A percentile compares a stretch with the other conserved stretches of the same genome.
Evolutionary conservation across 2,329 filamentous ascomycete genomes (phyloP).

Genomic region (Sclerotinia glacialis): DNA sequence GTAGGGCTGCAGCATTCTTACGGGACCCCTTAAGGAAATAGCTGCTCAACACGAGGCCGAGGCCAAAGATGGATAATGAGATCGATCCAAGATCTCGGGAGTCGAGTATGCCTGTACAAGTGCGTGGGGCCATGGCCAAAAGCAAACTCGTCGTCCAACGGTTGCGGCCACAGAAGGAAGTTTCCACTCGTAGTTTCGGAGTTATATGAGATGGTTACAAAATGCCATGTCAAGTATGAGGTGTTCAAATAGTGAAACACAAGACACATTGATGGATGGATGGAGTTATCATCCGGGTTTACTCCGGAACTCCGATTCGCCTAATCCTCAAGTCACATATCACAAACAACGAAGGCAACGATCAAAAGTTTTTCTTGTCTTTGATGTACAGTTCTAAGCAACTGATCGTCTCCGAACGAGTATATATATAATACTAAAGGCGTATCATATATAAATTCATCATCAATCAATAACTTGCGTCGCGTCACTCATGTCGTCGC

Average conservation of each 20-base stretch:
- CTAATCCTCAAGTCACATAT: neutral
- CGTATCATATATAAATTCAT: neutral
- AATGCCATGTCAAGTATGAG: neutral
- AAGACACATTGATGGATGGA: neutral
- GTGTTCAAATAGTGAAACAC: neutral
- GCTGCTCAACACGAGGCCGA: neutral
- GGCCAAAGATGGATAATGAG: neutral
- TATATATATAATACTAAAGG: neutral
- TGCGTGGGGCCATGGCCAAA: neutral
- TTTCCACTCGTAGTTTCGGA: neutral
- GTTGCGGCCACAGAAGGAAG: neutral
- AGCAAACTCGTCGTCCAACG: neutral
- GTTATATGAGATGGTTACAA: neutral
- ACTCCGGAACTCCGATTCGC: slow-evolving; percentile 6
- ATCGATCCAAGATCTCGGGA: slow-evolving; percentile 11
- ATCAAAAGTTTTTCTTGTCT: neutral
- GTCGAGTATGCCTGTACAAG: neutral
- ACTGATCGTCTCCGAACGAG: neutral
- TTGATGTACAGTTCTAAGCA: neutral
- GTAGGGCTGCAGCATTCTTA: slow-evolving; percentile 6
- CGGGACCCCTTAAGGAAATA: neutral
- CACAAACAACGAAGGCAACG: neutral
- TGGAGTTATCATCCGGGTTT: neutral
- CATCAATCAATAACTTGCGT: neutral
- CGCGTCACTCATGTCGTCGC: neutral